Evolutionary conservation across 768 basidiomycete species (phyloP).

Genomic region (Amanita polypyramis): DNA sequence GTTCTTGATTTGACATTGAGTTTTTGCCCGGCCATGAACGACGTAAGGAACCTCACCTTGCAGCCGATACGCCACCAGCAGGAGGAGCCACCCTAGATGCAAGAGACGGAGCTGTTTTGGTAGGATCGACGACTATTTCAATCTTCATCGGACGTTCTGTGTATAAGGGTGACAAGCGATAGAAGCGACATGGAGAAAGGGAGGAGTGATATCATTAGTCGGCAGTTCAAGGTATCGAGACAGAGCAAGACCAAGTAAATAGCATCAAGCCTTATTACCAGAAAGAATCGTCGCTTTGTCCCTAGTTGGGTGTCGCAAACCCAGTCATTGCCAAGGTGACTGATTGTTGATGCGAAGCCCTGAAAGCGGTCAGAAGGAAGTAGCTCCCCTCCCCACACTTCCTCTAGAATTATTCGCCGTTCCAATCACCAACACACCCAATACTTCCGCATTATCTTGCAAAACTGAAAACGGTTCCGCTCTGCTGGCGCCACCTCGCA

Average conservation of each 20-base stretch:
- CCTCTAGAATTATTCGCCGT: constrained; percentile 8
- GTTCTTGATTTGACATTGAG: constrained; percentile 10
- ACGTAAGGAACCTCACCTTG: constrained; percentile 20
- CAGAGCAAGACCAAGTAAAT: constrained; percentile 26
- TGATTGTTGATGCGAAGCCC: constrained; percentile 10
- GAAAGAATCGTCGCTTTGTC: constrained; percentile 28
- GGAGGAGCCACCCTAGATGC: constrained; percentile 84
- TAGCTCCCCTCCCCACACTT: constrained; percentile 13
- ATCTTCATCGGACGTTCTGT: constrained; percentile 98
- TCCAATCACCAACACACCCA: constrained; percentile 2
- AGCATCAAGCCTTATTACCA: constrained; percentile 28
- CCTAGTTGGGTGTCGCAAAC: constrained; percentile 17
- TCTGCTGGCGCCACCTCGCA: constrained; percentile 6
- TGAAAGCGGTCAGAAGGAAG: constrained; percentile 21
- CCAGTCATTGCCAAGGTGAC: constrained; percentile 1
- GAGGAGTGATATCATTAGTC: constrained; percentile 31
- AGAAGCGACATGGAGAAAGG: constrained; percentile 31
- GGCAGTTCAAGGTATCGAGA: constrained; percentile 29
- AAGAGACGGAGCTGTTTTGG: constrained; percentile 46
- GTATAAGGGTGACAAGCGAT: constrained; percentile 17
- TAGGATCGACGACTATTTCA: constrained; percentile 90
- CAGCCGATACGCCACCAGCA: constrained; percentile 30
- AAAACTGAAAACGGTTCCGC: not conserved
- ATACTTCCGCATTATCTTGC: constrained; percentile 4
- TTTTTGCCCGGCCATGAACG: constrained; percentile 14